A percentile compares a stretch with the other conserved stretches of the same genome.
phyloP scores from a whole-genome alignment of 176 grass and related monocot species.

The Oryza australiensis region DNA sequence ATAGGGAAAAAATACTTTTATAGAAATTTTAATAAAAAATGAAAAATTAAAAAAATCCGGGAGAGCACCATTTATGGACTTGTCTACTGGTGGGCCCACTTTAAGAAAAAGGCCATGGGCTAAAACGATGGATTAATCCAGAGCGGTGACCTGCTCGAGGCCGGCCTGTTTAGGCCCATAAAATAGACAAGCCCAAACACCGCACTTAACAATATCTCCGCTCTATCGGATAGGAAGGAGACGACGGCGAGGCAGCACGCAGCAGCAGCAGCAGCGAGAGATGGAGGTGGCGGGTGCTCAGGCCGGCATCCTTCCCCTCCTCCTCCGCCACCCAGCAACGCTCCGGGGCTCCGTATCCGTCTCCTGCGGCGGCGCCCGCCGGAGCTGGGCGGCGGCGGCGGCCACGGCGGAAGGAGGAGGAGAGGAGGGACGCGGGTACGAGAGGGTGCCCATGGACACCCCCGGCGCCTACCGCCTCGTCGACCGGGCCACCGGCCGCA shows the following conservation, averaged over 20 bases:
- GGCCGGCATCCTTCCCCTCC: constrained; percentile 22
- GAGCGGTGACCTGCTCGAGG: too few relatives aligned
- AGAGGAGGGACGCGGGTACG: constrained; percentile 39
- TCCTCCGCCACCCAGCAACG: constrained; percentile 14
- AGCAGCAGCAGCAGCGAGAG: not conserved
- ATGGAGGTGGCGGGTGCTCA: constrained; percentile 47
- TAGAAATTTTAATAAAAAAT: too few relatives aligned
- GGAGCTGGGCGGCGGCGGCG: constrained; percentile 29
- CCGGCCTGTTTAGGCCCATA: not conserved
- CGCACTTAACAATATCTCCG: not conserved
- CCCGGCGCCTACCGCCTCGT: constrained; percentile 73
- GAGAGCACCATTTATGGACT: too few relatives aligned
- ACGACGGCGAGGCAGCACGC: not conserved
- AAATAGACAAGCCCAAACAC: not conserved
- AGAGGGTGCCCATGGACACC: constrained; percentile 60
- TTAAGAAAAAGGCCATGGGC: too few relatives aligned
- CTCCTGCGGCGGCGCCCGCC: constrained; percentile 8
- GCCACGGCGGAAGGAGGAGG: constrained; percentile 32
- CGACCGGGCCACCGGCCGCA: constrained; percentile 60
- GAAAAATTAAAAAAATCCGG: too few relatives aligned
- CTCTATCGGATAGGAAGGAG: constrained; percentile 23
- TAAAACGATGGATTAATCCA: too few relatives aligned
- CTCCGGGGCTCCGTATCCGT: constrained; percentile 25
- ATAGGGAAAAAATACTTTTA: too few relatives aligned
- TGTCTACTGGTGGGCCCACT: too few relatives aligned